Evolutionary conservation across 2,329 filamentous ascomycete genomes (phyloP).

Genomic region (Penicillium sp.): DNA sequence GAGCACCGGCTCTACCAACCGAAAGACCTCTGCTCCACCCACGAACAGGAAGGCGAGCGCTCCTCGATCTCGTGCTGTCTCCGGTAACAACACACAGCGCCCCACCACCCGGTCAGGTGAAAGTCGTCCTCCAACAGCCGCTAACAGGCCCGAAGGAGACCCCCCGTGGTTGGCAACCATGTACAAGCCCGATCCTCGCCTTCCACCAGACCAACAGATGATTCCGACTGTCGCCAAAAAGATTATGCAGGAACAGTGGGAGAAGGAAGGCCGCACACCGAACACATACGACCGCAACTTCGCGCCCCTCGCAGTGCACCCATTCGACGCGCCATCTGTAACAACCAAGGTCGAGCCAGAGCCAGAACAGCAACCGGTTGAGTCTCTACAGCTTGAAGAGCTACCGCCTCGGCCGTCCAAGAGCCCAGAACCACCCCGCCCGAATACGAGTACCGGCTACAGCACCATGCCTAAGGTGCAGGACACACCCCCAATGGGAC

Average conservation of each 20-base stretch:
- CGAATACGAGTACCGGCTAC: constrained; percentile 50
- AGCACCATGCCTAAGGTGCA: constrained; percentile 52
- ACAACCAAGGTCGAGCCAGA: constrained; percentile 15
- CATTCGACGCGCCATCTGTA: constrained; percentile 33
- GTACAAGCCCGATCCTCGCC: constrained; percentile 90
- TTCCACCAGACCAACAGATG: constrained; percentile 93
- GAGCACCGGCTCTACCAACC: constrained; percentile 28
- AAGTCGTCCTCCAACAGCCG: constrained; percentile 52
- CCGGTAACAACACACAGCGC: constrained; percentile 46
- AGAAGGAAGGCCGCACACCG: constrained; percentile 83
- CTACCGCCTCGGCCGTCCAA: constrained; percentile 29
- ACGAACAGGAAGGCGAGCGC: constrained; percentile 43
- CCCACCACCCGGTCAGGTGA: constrained; percentile 64
- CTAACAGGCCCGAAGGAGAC: constrained; percentile 82
- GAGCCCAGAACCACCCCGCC: constrained; percentile 34
- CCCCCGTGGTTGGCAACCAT: constrained; percentile 93
- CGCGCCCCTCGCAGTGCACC: constrained; percentile 64
- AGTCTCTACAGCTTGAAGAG: constrained; percentile 14
- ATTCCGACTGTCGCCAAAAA: constrained; percentile 89
- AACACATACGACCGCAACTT: constrained; percentile 86
- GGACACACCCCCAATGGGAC: constrained; percentile 36
- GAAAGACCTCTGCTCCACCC: constrained; percentile 42
- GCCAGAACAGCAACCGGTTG: constrained; percentile 6
- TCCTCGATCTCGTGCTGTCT: constrained; percentile 36
- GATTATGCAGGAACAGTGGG: constrained; percentile 93